Conservation (phyloP, 306 rosid genomes). For the Prosopis cineraria region DNA sequence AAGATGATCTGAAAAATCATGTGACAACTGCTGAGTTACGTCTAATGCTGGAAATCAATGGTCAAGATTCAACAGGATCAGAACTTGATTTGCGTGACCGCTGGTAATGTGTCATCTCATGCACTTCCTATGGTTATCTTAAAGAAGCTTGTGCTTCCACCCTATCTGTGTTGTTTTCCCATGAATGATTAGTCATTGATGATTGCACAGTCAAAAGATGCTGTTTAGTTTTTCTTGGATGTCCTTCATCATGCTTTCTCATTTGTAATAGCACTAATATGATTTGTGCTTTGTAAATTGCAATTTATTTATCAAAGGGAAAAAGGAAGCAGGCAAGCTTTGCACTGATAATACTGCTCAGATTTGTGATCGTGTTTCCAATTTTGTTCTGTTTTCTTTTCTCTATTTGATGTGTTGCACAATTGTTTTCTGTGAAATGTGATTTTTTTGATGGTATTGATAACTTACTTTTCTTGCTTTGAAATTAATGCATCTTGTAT, state of each 20-base stretch:
- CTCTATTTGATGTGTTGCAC: constrained; percentile 18
- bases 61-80: constrained; percentile 82
- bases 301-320: constrained; percentile 24
- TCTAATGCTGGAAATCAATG: constrained; percentile 75
- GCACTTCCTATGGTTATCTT: constrained; percentile 1
- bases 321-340: constrained; percentile 28
- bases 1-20: constrained; percentile 83
- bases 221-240: constrained; percentile 17
- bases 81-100: constrained; percentile 94
- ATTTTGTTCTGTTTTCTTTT: constrained; percentile 12
- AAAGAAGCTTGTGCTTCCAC: constrained; percentile 5
- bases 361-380: constrained; percentile 16
- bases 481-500: not conserved
- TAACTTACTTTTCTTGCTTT: not conserved
- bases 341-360: constrained; percentile 13
- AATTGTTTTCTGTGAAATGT: constrained; percentile 21
- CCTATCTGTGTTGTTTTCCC: constrained; percentile 7
- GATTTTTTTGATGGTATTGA: constrained; percentile 4
- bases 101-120: constrained; percentile 57
- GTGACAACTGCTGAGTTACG: constrained; percentile 78
- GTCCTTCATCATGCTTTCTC: constrained; percentile 15
- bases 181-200: constrained; percentile 9
- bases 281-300: constrained; percentile 15
- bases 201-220: constrained; percentile 20
- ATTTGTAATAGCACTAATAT: constrained; percentile 22